Evolutionary conservation across 345 rosid species (phyloP).

Genomic region (Salix caprea): DNA sequence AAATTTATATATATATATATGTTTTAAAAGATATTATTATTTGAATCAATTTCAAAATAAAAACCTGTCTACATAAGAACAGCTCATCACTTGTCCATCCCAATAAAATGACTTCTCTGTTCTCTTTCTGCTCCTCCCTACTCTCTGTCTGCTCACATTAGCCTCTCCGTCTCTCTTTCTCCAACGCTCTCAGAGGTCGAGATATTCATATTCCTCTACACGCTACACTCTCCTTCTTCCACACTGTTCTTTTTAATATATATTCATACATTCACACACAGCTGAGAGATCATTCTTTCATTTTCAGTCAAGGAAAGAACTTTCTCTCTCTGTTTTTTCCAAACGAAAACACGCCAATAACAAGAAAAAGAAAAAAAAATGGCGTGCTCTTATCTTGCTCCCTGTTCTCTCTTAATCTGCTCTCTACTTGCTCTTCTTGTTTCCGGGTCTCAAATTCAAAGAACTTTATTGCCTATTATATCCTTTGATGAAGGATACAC

Average conservation of each 20-base stretch:
- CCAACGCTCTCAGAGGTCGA: background rate
- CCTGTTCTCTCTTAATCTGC: conserved; percentile 30
- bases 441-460: conserved; percentile 48
- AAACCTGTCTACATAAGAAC: conserved; percentile 25
- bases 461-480: conserved; percentile 46
- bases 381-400: conserved; percentile 24
- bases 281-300: background rate
- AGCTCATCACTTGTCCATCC: conserved; percentile 35
- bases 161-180: conserved; percentile 22
- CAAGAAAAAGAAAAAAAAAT: conserved; percentile 16
- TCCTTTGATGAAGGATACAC: conserved; percentile 89
- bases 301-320: background rate
- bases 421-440: conserved; percentile 40
- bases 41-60: background rate
- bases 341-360: background rate
- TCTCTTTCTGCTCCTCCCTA: conserved; percentile 6
- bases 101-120: conserved; percentile 25
- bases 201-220: background rate
- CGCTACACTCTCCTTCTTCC: conserved; percentile 20
- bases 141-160: conserved; percentile 8
- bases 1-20: too few relatives aligned
- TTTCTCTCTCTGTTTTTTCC: background rate
- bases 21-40: too few relatives aligned
- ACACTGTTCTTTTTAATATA: conserved; percentile 10
- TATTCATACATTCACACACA: background rate